Percentiles rank a stretch among this genome's conserved stretches.
Evolutionary conservation across 306 rosid species (phyloP).

Genomic region (Rosa rugosa): DNA sequence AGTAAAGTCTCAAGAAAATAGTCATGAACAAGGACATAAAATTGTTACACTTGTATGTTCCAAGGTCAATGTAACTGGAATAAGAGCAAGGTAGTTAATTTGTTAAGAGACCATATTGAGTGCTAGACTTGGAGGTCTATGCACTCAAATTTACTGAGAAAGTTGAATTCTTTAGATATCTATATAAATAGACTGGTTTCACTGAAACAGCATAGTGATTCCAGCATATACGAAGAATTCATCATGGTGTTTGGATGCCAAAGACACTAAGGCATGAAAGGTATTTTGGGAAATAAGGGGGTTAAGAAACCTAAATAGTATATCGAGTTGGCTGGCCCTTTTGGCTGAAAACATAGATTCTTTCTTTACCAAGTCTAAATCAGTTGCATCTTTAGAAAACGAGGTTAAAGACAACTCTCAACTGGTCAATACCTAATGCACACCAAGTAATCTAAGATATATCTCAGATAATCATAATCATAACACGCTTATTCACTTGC

Average conservation of each 20-base stretch:
- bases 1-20: background rate
- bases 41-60: background rate
- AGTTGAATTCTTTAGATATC: background rate
- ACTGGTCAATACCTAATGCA: background rate
- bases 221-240: background rate
- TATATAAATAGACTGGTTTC: background rate
- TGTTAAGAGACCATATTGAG: background rate
- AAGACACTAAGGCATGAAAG: background rate
- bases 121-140: background rate
- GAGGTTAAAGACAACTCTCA: background rate
- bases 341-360: background rate
- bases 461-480: background rate
- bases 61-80: background rate
- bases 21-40: background rate
- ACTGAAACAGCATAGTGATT: background rate
- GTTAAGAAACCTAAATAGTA: background rate
- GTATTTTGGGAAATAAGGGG: background rate
- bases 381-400: background rate
- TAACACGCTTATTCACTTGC: background rate
- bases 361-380: background rate
- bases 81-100: background rate
- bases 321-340: too few relatives aligned
- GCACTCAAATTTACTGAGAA: background rate
- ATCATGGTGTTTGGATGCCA: background rate
- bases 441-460: background rate